Conservation (phyloP, 352 stramenopile species). For the Globisporangium acanthophoron region DNA sequence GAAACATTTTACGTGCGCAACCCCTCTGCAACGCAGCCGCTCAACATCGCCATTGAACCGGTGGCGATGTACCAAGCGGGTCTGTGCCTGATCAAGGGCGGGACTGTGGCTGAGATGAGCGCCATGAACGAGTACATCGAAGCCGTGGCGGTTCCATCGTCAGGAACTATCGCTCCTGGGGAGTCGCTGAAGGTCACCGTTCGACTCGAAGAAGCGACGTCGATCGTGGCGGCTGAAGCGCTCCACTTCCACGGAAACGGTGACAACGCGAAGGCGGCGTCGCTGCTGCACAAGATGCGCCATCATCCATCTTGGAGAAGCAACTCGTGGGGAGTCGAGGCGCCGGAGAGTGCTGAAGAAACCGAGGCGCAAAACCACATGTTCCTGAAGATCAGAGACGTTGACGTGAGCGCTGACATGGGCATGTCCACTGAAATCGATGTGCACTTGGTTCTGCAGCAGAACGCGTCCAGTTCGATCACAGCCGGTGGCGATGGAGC, state of each 20-base stretch:
- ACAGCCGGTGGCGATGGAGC: not conserved
- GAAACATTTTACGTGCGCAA: conserved; percentile 85
- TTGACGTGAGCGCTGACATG: conserved; percentile 46
- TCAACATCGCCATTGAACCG: conserved; percentile 73
- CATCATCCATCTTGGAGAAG: conserved; percentile 78
- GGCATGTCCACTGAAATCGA: conserved; percentile 58
- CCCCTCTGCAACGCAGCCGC: conserved; percentile 48
- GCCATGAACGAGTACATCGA: conserved; percentile 78
- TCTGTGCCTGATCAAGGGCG: conserved; percentile 61
- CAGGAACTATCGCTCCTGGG: conserved; percentile 58
- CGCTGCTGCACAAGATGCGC: conserved; percentile 66
- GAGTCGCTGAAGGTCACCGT: conserved; percentile 79
- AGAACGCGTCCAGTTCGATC: conserved; percentile 25
- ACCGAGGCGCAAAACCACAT: conserved; percentile 58
- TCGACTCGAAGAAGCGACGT: conserved; percentile 59
- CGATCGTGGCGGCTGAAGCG: conserved; percentile 16
- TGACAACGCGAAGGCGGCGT: conserved; percentile 21
- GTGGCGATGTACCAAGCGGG: conserved; percentile 59
- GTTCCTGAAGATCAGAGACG: conserved; percentile 69
- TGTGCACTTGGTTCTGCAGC: conserved; percentile 65
- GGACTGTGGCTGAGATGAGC: conserved; percentile 48
- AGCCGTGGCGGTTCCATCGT: conserved; percentile 61
- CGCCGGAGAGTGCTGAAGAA: conserved; percentile 31
- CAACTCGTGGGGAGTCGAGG: conserved; percentile 75
- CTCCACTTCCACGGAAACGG: conserved; percentile 28